Evolutionary conservation across 257 asterid genomes (phyloP).

Genomic region (Penstemon barbatus): DNA sequence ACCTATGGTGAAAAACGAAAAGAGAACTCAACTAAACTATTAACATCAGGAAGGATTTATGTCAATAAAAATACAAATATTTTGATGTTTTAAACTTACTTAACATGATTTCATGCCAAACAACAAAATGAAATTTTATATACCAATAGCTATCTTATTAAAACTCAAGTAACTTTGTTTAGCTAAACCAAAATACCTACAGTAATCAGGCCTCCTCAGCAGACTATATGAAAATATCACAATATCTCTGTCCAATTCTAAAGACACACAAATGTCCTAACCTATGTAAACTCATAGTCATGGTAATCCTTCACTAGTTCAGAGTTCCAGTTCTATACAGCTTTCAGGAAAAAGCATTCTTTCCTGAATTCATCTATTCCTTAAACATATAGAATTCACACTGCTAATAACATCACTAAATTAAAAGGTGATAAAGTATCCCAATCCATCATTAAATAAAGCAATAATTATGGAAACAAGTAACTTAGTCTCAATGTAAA

Average conservation of each 20-base stretch:
- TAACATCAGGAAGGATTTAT: too few relatives aligned
- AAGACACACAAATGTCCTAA: not conserved
- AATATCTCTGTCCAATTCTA: not conserved
- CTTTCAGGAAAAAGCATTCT: conserved; percentile 18
- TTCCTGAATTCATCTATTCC: conserved; percentile 3
- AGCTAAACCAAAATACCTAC: not conserved
- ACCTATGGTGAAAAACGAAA: too few relatives aligned
- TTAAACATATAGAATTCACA: conserved; percentile 7
- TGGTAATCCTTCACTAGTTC: not conserved
- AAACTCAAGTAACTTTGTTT: not conserved
- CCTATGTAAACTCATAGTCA: not conserved
- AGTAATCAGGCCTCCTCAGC: not conserved
- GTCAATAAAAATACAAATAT: too few relatives aligned
- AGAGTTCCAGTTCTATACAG: not conserved
- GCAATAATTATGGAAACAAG: conserved; percentile 1
- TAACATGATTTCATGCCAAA: not conserved
- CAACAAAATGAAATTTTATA: not conserved
- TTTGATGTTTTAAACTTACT: too few relatives aligned
- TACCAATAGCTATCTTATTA: not conserved
- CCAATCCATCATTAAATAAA: conserved; percentile 16
- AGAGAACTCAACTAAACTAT: too few relatives aligned
- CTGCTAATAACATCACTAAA: not conserved
- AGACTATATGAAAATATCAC: not conserved
- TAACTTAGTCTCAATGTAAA: not conserved
- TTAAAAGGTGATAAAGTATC: not conserved